Evolutionary conservation across 176 grass and related monocot genomes (phyloP).

Genomic region (Poa pratensis): DNA sequence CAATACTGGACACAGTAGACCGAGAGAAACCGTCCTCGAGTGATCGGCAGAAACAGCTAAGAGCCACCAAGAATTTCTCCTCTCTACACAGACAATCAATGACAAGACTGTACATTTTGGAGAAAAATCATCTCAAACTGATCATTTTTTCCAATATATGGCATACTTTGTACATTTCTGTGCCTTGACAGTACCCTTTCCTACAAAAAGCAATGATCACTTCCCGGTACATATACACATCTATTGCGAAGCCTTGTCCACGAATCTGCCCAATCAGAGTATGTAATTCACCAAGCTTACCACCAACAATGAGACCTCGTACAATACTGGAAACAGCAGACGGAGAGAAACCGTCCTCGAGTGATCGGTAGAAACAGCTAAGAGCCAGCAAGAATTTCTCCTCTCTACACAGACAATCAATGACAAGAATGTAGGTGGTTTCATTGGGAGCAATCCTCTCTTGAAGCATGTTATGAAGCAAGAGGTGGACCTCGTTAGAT

Average conservation of each 20-base stretch:
- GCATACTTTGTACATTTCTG: constrained; percentile 71
- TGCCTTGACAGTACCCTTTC: constrained; percentile 65
- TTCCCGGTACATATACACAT: constrained; percentile 59
- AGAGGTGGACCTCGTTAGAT: constrained; percentile 43
- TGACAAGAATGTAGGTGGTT: constrained; percentile 61
- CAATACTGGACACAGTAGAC: constrained; percentile 51
- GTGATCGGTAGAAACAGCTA: constrained; percentile 61
- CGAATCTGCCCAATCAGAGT: constrained; percentile 56
- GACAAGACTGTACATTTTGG: constrained; percentile 49
- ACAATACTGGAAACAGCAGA: constrained; percentile 53
- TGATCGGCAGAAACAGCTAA: constrained; percentile 63
- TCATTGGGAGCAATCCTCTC: constrained; percentile 59
- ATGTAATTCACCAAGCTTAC: constrained; percentile 60
- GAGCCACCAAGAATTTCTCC: constrained; percentile 56
- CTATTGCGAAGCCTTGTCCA: constrained; percentile 61
- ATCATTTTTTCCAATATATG: constrained; percentile 80
- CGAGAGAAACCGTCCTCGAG: constrained; percentile 53
- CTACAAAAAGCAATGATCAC: constrained; percentile 73
- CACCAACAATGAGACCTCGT: constrained; percentile 57
- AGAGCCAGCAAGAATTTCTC: constrained; percentile 59
- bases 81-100: constrained; percentile 71
- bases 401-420: constrained; percentile 70
- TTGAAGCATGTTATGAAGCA: constrained; percentile 65
- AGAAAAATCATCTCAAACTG: constrained; percentile 50
- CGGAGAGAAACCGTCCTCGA: constrained; percentile 53